Conservation (phyloP, 179 eudicot species). For the Pouteria campechiana region DNA sequence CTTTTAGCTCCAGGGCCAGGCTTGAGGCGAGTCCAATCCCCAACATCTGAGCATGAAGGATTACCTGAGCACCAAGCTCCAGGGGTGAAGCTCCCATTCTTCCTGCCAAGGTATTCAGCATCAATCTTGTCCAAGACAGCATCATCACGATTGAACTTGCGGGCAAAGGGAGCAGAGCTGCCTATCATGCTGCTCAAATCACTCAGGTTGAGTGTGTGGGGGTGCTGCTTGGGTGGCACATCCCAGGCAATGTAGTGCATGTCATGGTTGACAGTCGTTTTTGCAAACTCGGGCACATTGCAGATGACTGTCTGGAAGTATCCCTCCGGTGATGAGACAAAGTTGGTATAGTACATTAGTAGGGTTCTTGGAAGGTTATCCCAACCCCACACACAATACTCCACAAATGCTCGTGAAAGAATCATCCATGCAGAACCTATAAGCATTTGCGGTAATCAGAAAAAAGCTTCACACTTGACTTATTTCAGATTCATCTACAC, state of each 20-base stretch:
- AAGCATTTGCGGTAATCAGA: background rate
- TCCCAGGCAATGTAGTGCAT: conserved; percentile 91
- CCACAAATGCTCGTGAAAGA: conserved; percentile 71
- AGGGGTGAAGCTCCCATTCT: conserved; percentile 53
- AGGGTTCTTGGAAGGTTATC: conserved; percentile 81
- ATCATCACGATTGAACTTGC: conserved; percentile 52
- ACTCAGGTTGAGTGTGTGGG: conserved; percentile 40
- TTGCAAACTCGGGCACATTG: conserved; percentile 51
- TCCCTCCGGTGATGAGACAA: conserved; percentile 80
- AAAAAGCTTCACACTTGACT: too few species aligned
- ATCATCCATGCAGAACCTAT: conserved; percentile 97
- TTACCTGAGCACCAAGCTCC: conserved; percentile 76
- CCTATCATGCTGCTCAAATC: conserved; percentile 44
- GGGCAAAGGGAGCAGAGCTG: conserved; percentile 65
- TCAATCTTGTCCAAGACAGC: conserved; percentile 65
- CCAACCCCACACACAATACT: conserved; percentile 81
- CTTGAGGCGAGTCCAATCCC: conserved; percentile 31
- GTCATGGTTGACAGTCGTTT: conserved; percentile 61
- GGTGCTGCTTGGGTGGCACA: conserved; percentile 75
- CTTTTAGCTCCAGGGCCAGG: conserved; percentile 67
- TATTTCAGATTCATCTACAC: too few species aligned
- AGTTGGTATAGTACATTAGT: conserved; percentile 87
- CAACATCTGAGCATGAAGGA: conserved; percentile 45
- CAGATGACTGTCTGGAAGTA: conserved; percentile 85
- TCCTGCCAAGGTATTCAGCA: conserved; percentile 37